Base-by-base conservation (phyloP, 441 rosid species). In the Monsonia emarginata region DNA sequence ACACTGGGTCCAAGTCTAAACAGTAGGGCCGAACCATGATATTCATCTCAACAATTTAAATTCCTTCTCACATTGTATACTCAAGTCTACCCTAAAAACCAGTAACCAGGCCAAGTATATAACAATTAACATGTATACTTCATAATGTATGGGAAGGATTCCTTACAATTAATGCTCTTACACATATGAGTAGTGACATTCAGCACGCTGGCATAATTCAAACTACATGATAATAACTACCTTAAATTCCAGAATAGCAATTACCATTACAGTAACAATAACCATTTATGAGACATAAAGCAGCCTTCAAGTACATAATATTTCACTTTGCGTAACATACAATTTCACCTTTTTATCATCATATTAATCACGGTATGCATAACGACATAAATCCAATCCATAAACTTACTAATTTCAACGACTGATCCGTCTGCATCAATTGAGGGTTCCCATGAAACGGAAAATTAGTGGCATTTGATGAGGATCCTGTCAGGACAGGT, bases 391-490 rank as follows among this genome's bases (percentile, higher is more conserved):
- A 38, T 22, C n/a, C 30, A 42, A 42, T 9, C 25, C 25, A 50
- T 34, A 64, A 8, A 19, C 56, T n/a, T 48, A 48, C 56, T 0
- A 19, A 10, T 48, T 48, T 16, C 8, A 48, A 48, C 6, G 56
- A 19, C 24, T 18, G 56, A 48, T 48, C 56, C 16, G 14, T 48
- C 24, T 16, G 56, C 19, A 48, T 48, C 18, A 16, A 48, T 19
- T 48, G 56, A 48, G 56, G 24, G 56, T 48, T 48, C 56, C 56
- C 19, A 48, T 19, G 14, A 48, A 16, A 73, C 60, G 75, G 52
- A 59, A 65, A 19, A 54, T 25, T 63, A 62, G 72, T 40, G 58
- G 68, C 54, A n/a, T 40, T 64, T 64, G 66, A 64, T 27, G 67
- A 26, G 40, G 71, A 58, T 50, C 40, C 62, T 21, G 58, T 54